These are phyloP conservation scores for Pestalotiopsis sp. DNA, from an alignment of 2,329 filamentous ascomycete genomes.

Conservation along the genomic window DNA sequence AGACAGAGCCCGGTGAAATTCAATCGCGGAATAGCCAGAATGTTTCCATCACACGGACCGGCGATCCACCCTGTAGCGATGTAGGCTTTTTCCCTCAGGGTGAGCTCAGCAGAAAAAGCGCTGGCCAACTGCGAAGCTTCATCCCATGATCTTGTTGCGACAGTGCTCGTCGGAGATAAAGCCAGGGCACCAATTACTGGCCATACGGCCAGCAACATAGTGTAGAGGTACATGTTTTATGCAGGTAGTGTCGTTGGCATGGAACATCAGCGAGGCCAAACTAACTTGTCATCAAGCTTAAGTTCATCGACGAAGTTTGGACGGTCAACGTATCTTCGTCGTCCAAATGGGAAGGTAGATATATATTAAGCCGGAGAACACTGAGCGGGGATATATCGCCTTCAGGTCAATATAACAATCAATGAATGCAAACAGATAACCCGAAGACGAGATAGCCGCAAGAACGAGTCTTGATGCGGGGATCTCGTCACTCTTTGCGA, in stretches of 20 bases:
- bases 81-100: conserved; percentile 59
- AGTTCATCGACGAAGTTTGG: too few relatives aligned
- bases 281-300: too few relatives aligned
- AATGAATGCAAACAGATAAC: neutral
- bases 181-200: neutral
- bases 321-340: too few relatives aligned
- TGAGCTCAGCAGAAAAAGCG: conserved; percentile 64
- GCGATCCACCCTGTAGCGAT: neutral
- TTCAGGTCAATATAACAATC: neutral
- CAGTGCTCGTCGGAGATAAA: neutral
- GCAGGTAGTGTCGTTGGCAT: neutral
- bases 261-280: neutral
- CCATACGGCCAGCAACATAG: neutral
- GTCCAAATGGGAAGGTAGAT: neutral
- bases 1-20: conserved; percentile 63
- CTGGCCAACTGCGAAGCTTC: conserved; percentile 39
- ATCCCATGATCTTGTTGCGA: neutral
- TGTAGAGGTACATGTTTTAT: neutral
- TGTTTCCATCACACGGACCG: conserved; percentile 24
- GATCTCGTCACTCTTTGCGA: neutral
- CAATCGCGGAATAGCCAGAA: conserved; percentile 53
- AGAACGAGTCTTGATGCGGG: neutral
- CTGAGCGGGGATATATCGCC: neutral
- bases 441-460: neutral
- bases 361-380: neutral